These are phyloP conservation scores for Spinacia oleracea DNA, from an alignment of 179 eudicot species.

Conservation along the genomic window DNA sequence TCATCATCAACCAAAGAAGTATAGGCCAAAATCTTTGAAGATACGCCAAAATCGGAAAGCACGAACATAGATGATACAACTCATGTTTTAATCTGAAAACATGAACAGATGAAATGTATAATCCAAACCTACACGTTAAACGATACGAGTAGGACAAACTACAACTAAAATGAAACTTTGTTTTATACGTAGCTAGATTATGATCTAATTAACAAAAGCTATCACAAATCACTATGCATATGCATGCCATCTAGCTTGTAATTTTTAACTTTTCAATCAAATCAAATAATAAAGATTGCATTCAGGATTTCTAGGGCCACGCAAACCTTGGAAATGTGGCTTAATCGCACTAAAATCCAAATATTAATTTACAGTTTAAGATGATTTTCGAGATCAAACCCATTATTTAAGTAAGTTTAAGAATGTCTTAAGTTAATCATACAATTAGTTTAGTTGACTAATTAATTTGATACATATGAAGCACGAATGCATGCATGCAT, in stretches of 20 bases:
- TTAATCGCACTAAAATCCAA: slow-evolving; percentile 1
- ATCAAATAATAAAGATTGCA: not conserved
- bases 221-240: not conserved
- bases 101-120: slow-evolving; percentile 16
- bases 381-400: slow-evolving; percentile 4
- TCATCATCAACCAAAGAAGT: too few relatives aligned
- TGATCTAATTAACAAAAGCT: not conserved
- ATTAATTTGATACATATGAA: not conserved
- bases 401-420: not conserved
- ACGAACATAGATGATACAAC: not conserved
- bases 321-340: not conserved
- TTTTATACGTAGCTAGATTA: too few relatives aligned
- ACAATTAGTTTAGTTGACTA: not conserved
- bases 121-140: not conserved
- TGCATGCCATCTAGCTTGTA: not conserved
- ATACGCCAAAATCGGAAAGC: not conserved
- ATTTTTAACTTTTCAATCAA: slow-evolving; percentile 9
- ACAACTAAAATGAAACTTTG: not conserved
- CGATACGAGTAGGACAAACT: not conserved
- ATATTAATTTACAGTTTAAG: not conserved
- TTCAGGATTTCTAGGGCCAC: not conserved
- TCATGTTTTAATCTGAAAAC: not conserved
- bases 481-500: slow-evolving; percentile 2
- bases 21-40: too few relatives aligned
- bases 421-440: slow-evolving; percentile 1